A percentile compares a stretch with the other conserved stretches of the same genome.
Evolutionary conservation across 176 grass and related monocot species (phyloP).

Genomic region (Avena sativa): DNA sequence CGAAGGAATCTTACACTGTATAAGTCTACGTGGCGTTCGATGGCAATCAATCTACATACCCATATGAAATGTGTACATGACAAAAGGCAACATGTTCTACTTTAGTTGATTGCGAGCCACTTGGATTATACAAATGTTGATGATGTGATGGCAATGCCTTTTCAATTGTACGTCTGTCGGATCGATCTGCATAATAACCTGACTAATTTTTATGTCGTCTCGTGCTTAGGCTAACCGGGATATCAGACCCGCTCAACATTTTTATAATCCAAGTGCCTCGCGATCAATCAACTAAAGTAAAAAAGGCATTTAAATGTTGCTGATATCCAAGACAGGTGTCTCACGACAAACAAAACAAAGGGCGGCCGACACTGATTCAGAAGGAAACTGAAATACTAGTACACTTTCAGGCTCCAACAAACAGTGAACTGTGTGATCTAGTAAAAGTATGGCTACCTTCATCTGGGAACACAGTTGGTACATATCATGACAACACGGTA

Average conservation of each 20-base stretch:
- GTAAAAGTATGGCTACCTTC: too few species aligned
- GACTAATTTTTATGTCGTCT: conserved; percentile 9
- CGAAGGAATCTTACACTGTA: background rate
- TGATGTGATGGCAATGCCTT: background rate
- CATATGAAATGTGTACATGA: background rate
- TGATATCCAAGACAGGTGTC: background rate
- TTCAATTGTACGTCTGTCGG: background rate
- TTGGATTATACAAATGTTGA: background rate
- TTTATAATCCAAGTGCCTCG: too few species aligned
- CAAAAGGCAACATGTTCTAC: background rate
- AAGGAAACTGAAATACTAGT: background rate
- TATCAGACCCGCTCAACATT: too few species aligned
- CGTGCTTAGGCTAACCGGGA: background rate
- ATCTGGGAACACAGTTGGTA: too few species aligned
- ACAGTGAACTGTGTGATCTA: background rate
- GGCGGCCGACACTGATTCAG: background rate
- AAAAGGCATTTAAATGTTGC: background rate
- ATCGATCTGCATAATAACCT: background rate
- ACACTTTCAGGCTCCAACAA: background rate
- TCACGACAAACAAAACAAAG: background rate
- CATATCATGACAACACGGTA: background rate
- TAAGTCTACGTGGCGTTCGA: background rate
- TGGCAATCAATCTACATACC: background rate
- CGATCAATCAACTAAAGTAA: too few species aligned
- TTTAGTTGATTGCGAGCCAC: background rate